Conservation (phyloP, 1,139 yeast genomes). For the Pichia sp. region DNA sequence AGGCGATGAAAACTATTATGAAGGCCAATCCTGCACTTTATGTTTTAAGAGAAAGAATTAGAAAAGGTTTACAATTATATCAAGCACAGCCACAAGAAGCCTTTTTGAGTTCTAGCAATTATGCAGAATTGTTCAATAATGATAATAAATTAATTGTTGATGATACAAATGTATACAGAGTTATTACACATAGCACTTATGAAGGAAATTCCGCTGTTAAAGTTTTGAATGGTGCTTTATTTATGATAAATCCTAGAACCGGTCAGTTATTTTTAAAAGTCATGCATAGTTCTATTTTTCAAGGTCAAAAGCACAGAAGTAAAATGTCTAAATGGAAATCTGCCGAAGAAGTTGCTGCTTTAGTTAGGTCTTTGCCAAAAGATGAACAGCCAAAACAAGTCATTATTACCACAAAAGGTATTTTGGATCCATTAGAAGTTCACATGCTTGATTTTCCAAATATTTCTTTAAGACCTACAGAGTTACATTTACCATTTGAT, state of each 20-base stretch:
- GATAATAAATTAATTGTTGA: slow-evolving; percentile 83
- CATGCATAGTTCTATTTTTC: slow-evolving; percentile 93
- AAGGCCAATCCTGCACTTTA: slow-evolving; percentile 90
- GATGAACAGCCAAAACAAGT: slow-evolving; percentile 95
- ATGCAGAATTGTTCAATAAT: slow-evolving; percentile 80
- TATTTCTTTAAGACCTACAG: slow-evolving; percentile 83
- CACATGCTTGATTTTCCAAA: slow-evolving; percentile 97
- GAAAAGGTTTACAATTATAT: slow-evolving; percentile 89
- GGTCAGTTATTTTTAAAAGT: slow-evolving; percentile 86
- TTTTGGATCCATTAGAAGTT: slow-evolving; percentile 91
- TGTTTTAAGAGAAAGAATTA: slow-evolving; percentile 85
- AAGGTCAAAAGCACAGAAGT: slow-evolving; percentile 92
- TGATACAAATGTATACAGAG: slow-evolving; percentile 90
- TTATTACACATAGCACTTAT: slow-evolving; percentile 85
- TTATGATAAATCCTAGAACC: slow-evolving; percentile 81
- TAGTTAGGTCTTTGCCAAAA: slow-evolving; percentile 78
- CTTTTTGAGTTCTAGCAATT: slow-evolving; percentile 79
- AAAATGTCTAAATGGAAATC: slow-evolving; percentile 97
- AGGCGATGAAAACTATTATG: slow-evolving; percentile 92
- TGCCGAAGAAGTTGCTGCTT: slow-evolving; percentile 94
- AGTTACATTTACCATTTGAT: slow-evolving; percentile 82
- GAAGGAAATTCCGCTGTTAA: slow-evolving; percentile 92
- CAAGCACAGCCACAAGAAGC: slow-evolving; percentile 95
- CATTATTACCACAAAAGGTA: slow-evolving; percentile 84
- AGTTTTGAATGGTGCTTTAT: slow-evolving; percentile 90